Percentiles rank a stretch among this genome's conserved stretches.
Conservation (phyloP, 345 rosid species). For the Pelargonium nanum region DNA sequence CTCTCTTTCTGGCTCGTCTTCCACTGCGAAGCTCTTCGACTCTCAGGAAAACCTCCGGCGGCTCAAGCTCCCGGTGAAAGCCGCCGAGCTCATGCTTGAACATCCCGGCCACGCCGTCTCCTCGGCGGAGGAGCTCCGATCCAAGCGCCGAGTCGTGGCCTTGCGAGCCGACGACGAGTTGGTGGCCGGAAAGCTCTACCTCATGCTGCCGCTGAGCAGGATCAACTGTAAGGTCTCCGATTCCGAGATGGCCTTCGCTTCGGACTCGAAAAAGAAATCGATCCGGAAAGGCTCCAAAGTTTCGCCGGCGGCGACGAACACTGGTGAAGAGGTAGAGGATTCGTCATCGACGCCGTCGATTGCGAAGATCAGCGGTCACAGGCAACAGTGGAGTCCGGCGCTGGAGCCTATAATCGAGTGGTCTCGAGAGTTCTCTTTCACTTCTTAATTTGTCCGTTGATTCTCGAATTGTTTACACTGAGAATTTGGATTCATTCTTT, state of each 20-base stretch:
- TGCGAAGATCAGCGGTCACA: no score
- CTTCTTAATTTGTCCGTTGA: neutral
- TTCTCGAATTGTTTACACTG: no score
- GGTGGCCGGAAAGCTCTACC: conserved; percentile 19
- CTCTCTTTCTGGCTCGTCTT: neutral
- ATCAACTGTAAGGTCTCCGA: conserved; percentile 16
- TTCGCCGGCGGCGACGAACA: conserved; percentile 12
- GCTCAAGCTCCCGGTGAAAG: conserved; percentile 20
- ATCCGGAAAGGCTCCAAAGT: conserved; percentile 20
- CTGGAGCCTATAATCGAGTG: conserved; percentile 29
- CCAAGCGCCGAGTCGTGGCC: conserved; percentile 18
- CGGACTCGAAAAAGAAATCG: conserved; percentile 9
- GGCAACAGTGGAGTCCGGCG: conserved; percentile 18
- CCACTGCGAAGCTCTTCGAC: conserved; percentile 22
- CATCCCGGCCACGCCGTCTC: conserved; percentile 25
- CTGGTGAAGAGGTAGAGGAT: neutral
- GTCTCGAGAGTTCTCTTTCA: neutral
- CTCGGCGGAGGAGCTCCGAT: conserved; percentile 7
- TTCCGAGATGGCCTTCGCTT: conserved; percentile 14
- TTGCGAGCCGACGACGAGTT: conserved; percentile 37
- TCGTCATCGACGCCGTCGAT: no score
- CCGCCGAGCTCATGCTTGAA: conserved; percentile 48
- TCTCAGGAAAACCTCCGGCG: conserved; percentile 17
- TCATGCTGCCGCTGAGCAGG: conserved; percentile 15
- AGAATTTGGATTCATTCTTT: no score